phyloP scores from a whole-genome alignment of 345 rosid genomes.

The Euphorbia peplus region DNA sequence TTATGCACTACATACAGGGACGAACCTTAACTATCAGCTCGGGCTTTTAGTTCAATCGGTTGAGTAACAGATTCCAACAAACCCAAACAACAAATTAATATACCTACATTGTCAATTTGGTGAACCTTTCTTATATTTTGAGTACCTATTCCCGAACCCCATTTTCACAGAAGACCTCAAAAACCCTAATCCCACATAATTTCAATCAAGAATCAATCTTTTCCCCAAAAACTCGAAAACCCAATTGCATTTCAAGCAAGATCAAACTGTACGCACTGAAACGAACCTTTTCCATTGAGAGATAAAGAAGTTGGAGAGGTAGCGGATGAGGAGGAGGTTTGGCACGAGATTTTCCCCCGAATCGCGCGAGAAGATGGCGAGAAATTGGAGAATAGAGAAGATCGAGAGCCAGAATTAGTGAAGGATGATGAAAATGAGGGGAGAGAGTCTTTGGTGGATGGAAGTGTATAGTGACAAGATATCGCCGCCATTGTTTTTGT shows the following conservation, averaged over 20 bases:
- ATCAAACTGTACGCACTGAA: neutral
- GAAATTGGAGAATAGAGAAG: slow-evolving; percentile 24
- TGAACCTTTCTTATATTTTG: too few relatives aligned
- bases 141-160: too few relatives aligned
- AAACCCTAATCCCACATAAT: slow-evolving; percentile 22
- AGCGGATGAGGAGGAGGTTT: slow-evolving; percentile 49
- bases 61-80: too few relatives aligned
- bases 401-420: slow-evolving; percentile 28
- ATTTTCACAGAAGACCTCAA: slow-evolving; percentile 3
- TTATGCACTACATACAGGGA: too few relatives aligned
- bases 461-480: slow-evolving; percentile 38
- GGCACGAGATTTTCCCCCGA: slow-evolving; percentile 48
- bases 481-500: slow-evolving; percentile 59
- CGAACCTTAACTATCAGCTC: too few relatives aligned
- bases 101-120: too few relatives aligned
- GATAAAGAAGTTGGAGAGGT: slow-evolving; percentile 48
- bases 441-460: slow-evolving; percentile 36
- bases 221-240: neutral
- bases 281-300: slow-evolving; percentile 43
- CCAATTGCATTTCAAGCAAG: neutral
- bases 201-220: neutral
- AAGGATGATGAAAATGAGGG: slow-evolving; percentile 43
- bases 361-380: slow-evolving; percentile 11
- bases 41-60: too few relatives aligned
- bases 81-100: too few relatives aligned